phyloP scores from a whole-genome alignment of 2,329 filamentous ascomycete species.

The Gaeumannomyces tritici region DNA sequence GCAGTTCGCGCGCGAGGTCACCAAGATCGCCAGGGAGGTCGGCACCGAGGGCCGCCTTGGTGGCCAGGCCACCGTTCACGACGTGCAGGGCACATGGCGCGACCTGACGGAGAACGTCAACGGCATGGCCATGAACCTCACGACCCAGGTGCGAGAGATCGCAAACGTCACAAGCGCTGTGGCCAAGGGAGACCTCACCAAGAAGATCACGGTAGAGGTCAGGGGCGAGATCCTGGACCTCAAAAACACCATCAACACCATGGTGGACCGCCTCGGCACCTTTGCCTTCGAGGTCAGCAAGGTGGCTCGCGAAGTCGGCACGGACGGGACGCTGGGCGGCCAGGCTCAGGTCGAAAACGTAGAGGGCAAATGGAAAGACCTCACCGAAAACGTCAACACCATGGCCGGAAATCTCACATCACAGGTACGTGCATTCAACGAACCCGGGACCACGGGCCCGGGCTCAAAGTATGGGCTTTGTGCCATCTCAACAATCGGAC shows the following conservation, averaged over 20 bases:
- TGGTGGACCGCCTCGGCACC: conserved; percentile 93
- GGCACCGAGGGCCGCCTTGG: conserved; percentile 91
- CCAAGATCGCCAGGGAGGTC: conserved; percentile 91
- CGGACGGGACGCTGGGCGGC: conserved; percentile 86
- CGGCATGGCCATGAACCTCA: conserved; percentile 97
- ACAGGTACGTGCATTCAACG: conserved; percentile 32
- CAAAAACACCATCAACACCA: conserved; percentile 97
- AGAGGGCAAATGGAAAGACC: conserved; percentile 95
- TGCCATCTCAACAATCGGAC: neutral
- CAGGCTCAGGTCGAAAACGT: conserved; percentile 92
- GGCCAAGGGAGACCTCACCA: conserved; percentile 84
- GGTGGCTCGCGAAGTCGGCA: conserved; percentile 90
- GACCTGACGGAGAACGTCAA: conserved; percentile 95
- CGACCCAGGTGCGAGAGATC: conserved; percentile 95
- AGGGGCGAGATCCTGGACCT: conserved; percentile 90
- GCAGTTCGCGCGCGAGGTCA: conserved; percentile 94
- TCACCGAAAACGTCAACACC: conserved; percentile 83
- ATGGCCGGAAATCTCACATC: conserved; percentile 61
- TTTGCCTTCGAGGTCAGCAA: conserved; percentile 97
- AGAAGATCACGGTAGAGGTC: conserved; percentile 91
- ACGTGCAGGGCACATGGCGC: conserved; percentile 95
- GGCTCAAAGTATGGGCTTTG: neutral
- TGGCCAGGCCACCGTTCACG: conserved; percentile 90
- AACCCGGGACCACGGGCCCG: neutral
- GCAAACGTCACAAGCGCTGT: conserved; percentile 94